Evolutionary conservation across 495 filamentous ascomycete genomes (phyloP), one percentile per base, ranked within the genome.

Genomic region (Ascodesmis nigricans): DNA sequence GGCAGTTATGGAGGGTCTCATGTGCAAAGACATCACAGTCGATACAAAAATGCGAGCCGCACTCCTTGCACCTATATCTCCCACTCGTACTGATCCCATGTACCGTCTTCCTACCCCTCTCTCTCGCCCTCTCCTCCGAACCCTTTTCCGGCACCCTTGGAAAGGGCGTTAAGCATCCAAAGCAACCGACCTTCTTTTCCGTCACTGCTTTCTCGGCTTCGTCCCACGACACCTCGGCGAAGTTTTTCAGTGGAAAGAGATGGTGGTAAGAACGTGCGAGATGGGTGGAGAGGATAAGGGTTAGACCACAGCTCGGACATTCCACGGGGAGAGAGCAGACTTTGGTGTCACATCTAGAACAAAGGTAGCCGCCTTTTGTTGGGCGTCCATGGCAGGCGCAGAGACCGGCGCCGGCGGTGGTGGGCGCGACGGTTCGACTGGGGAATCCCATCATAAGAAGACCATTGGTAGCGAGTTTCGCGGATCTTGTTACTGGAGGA

Each of bases 361-460:
- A 99, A 14, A 72, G 55, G 55, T 95, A 99, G 0, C 87, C 84
- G n/a, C 82, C 81, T 21, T 73, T 65, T 7, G 67, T 78, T 14
- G 82, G 73, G 24, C 72, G 72, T 37, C 71, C 73, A 57, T 99
- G 90, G 50, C 87, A 97, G 19, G 83, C 82, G 49, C 87, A 97
- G 30, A 87, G 67, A 38, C 33, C 40, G 3, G 47, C 36, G n/a
- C n/a, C n/a, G n/a, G n/a, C n/a, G n/a, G n/a, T n/a, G 0, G 56
- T 59, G 10, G 67, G 59, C 36, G 80, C 78, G 31, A 82, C 69
- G n/a, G 75, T 75, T 10, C 87, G 70, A 29, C 75, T 83, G n/a
- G 87, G 87, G 46, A 99, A 99, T 3, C 87, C 90, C 90, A 95
- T 95, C 77, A 82, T 90, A 9, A 99, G 64, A 20, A 95, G 61